phyloP scores from a whole-genome alignment of 192 early-diverging fungal genomes.

The Spizellomyces sp. region DNA sequence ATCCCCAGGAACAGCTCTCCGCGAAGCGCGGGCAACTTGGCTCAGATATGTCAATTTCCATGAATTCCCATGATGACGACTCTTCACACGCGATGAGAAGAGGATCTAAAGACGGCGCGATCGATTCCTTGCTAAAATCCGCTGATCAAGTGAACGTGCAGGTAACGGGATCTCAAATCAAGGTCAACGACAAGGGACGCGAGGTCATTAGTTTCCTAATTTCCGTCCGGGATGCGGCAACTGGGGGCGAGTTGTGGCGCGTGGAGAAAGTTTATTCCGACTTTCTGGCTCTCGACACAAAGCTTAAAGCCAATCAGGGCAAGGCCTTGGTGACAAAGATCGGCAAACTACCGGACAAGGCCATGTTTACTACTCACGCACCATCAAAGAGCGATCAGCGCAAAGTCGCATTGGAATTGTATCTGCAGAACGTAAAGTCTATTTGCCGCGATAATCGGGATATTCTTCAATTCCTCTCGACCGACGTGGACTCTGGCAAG shows the following conservation, averaged over 20 bases:
- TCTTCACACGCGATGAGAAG: not conserved
- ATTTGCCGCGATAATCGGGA: conserved; percentile 52
- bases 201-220: conserved; percentile 69
- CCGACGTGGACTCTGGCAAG: conserved; percentile 42
- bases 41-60: conserved; percentile 8
- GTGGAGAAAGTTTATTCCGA: conserved; percentile 89
- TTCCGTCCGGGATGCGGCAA: conserved; percentile 41
- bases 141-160: conserved; percentile 47
- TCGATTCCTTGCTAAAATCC: conserved; percentile 2
- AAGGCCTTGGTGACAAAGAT: conserved; percentile 56
- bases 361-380: conserved; percentile 76
- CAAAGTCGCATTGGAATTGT: conserved; percentile 81
- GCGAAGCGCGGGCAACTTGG: not conserved
- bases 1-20: too few species aligned
- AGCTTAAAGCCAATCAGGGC: conserved; percentile 41
- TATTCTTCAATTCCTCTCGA: conserved; percentile 72
- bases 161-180: conserved; percentile 61
- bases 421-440: conserved; percentile 72
- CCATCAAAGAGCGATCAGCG: conserved; percentile 87
- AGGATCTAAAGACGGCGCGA: conserved; percentile 1
- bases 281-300: conserved; percentile 77
- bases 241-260: conserved; percentile 69
- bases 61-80: not conserved
- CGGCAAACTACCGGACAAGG: conserved; percentile 82
- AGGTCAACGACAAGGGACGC: conserved; percentile 76